phyloP scores from a whole-genome alignment of 2,329 filamentous ascomycete species.

The Verticillium dahliae region DNA sequence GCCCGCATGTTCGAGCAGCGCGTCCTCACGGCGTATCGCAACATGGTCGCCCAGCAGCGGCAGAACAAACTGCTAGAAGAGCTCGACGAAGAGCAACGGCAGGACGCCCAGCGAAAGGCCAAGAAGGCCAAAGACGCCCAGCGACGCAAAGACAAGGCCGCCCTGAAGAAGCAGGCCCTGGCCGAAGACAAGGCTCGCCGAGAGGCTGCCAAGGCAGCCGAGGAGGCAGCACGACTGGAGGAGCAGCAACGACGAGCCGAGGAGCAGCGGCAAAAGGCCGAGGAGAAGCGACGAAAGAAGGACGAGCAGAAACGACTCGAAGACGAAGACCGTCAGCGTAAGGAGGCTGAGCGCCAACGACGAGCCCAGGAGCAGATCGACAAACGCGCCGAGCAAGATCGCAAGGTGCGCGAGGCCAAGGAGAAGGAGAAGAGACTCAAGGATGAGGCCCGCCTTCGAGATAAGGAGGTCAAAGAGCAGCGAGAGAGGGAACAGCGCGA shows the following conservation, averaged over 20 bases:
- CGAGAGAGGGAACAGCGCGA: conserved; percentile 54
- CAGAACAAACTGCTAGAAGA: conserved; percentile 89
- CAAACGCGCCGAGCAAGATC: conserved; percentile 76
- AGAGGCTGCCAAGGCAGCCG: conserved; percentile 83
- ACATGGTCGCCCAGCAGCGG: conserved; percentile 90
- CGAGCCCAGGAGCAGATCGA: conserved; percentile 80
- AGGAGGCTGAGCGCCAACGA: conserved; percentile 77
- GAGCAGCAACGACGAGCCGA: conserved; percentile 73
- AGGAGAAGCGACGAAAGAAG: conserved; percentile 86
- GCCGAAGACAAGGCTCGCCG: conserved; percentile 87
- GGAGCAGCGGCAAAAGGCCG: conserved; percentile 73
- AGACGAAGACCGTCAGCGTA: conserved; percentile 79
- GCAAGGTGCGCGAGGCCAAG: conserved; percentile 58
- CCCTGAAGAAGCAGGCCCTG: conserved; percentile 77
- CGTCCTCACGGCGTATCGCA: conserved; percentile 92
- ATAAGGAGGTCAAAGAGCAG: conserved; percentile 69
- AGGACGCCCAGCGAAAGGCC: conserved; percentile 72
- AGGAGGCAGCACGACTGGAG: conserved; percentile 70
- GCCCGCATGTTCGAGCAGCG: conserved; percentile 98
- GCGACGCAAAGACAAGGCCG: conserved; percentile 91
- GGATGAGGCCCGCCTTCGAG: conserved; percentile 73
- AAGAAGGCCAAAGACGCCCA: conserved; percentile 93
- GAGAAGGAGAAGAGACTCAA: conserved; percentile 75
- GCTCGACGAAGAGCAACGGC: conserved; percentile 74
- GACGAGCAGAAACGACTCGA: conserved; percentile 86